A percentile compares a stretch with the other conserved stretches of the same genome.
These are phyloP conservation scores for Odontarrhena argentea DNA, from an alignment of 345 rosid genomes.

Conservation along the genomic window DNA sequence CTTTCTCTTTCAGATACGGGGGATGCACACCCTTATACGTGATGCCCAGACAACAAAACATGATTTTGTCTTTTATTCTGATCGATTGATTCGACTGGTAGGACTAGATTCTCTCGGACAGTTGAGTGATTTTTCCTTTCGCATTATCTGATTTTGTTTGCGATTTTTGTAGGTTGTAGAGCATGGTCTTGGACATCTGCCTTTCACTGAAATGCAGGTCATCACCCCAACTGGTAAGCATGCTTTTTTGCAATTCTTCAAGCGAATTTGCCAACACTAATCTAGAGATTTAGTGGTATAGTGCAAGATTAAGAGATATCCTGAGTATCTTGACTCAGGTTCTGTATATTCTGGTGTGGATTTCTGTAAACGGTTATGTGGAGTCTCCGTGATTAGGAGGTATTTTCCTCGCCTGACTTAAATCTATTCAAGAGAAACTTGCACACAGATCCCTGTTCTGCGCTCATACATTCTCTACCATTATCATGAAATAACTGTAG, in stretches of 20 bases:
- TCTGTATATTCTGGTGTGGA: conserved; percentile 97
- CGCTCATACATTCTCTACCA: background rate
- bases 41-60: conserved; percentile 92
- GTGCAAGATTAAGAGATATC: conserved; percentile 2
- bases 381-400: conserved; percentile 98
- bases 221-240: conserved; percentile 92
- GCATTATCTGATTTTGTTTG: conserved; percentile 7
- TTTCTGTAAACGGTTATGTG: conserved; percentile 97
- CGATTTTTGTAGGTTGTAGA: conserved; percentile 74
- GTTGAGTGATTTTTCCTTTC: background rate
- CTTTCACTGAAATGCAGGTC: conserved; percentile 97
- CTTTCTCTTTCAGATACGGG: conserved; percentile 72
- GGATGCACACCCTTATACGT: conserved; percentile 99
- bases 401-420: conserved; percentile 42
- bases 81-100: conserved; percentile 96
- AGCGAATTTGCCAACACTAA: conserved; percentile 6
- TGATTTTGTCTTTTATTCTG: conserved; percentile 95
- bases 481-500: conserved; percentile 43
- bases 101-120: conserved; percentile 36
- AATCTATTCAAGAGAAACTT: conserved; percentile 16
- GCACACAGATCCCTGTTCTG: background rate
- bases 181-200: conserved; percentile 97
- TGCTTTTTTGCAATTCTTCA: conserved; percentile 23
- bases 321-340: conserved; percentile 51
- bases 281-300: background rate